These are phyloP conservation scores for Pichiaceae sp. DNA, from an alignment of 1,139 yeast species.

Conservation along the genomic window DNA sequence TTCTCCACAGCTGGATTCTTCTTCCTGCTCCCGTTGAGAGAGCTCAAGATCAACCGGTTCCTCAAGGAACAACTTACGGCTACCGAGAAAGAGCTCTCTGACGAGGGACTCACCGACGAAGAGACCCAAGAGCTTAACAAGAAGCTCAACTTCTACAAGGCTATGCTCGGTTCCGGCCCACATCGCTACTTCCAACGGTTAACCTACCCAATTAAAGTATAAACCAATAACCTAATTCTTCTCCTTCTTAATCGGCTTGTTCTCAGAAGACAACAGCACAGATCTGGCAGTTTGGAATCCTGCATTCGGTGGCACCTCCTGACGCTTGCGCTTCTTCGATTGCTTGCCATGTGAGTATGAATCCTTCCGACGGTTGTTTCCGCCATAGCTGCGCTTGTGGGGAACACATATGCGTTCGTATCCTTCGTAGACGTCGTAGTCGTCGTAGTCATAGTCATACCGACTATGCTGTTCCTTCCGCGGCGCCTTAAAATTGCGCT, in stretches of 20 bases:
- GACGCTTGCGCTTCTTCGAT: too few species aligned
- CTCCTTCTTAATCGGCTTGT: too few species aligned
- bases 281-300: not conserved
- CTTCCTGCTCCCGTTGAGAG: conserved; percentile 3
- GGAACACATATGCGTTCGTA: too few species aligned
- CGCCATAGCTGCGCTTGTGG: too few species aligned
- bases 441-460: too few species aligned
- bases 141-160: not conserved
- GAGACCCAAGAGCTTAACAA: not conserved
- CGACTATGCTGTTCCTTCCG: too few species aligned
- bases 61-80: not conserved
- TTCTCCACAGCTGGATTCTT: conserved; percentile 2
- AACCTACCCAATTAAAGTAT: conserved; percentile 1
- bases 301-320: not conserved
- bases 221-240: not conserved
- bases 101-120: not conserved
- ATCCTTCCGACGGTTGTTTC: too few species aligned
- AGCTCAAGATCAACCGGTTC: conserved; percentile 1
- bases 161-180: not conserved
- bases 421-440: too few species aligned
- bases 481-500: too few species aligned
- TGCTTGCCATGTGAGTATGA: too few species aligned
- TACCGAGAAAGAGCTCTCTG: not conserved
- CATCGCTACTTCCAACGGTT: conserved; percentile 2
- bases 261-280: too few species aligned